These are phyloP conservation scores for Penicillium vulpinum DNA, from an alignment of 2,329 filamentous ascomycete genomes.

Conservation along the genomic window DNA sequence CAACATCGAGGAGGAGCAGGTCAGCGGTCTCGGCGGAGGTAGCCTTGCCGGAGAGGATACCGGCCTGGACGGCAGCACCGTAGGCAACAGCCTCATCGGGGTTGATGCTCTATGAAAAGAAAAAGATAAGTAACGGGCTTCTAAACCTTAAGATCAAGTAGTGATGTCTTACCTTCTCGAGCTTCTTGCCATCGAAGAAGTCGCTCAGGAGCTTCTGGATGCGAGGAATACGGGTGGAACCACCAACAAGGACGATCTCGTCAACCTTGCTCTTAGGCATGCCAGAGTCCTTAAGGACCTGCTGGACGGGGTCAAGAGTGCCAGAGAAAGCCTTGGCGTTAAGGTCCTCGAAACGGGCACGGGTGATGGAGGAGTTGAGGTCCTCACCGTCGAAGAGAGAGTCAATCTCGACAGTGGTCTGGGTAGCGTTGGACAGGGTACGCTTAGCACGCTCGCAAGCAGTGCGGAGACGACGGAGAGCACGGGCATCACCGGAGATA, in stretches of 20 bases:
- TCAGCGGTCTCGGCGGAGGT: slow-evolving; percentile 92
- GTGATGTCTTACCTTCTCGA: slow-evolving; percentile 69
- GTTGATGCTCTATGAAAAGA: slow-evolving; percentile 76
- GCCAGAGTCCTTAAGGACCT: slow-evolving; percentile 89
- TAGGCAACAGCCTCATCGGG: slow-evolving; percentile 99
- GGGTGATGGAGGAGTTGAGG: slow-evolving; percentile 95
- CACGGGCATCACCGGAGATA: slow-evolving; percentile 79
- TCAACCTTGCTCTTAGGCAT: slow-evolving; percentile 91
- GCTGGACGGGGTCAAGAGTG: slow-evolving; percentile 91
- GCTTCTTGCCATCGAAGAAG: slow-evolving; percentile 99
- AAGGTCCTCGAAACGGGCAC: slow-evolving; percentile 97
- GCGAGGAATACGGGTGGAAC: slow-evolving; percentile 96
- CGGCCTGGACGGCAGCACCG: slow-evolving; percentile 97
- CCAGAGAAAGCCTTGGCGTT: slow-evolving; percentile 94
- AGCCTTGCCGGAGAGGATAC: slow-evolving; percentile 97
- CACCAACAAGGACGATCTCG: slow-evolving; percentile 98
- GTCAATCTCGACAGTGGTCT: slow-evolving; percentile 98
- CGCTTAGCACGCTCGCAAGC: slow-evolving; percentile 99
- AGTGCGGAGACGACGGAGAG: slow-evolving; percentile 91
- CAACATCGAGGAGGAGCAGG: slow-evolving; percentile 92
- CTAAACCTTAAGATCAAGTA: not conserved
- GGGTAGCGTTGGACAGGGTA: slow-evolving; percentile 93
- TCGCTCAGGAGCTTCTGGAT: slow-evolving; percentile 99
- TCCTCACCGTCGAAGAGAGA: slow-evolving; percentile 98
- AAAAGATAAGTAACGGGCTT: slow-evolving; percentile 6